Evolutionary conservation across 192 early-diverging fungal genomes (phyloP), one percentile per base, ranked within the genome.

Genomic region (Tieghemiomyces parasiticus): DNA sequence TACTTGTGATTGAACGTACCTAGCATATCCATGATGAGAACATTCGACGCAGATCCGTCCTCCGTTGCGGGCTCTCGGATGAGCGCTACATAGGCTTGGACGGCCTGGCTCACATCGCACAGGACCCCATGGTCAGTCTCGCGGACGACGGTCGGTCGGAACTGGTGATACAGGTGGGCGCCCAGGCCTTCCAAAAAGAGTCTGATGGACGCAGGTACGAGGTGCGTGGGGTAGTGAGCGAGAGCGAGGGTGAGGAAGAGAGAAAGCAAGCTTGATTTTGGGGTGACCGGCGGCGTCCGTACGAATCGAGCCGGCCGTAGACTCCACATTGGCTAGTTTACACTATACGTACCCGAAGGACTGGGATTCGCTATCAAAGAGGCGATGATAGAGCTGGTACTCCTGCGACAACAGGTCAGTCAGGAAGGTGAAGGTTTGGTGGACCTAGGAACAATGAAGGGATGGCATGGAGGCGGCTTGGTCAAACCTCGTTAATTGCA

Each of bases 161-260:
- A 56, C 14, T 56, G 54, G 54, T 30, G 19, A 33, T 56, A 56
- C 32, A 56, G 24, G 24, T 56, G 30, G 54, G 9, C 32, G 32
- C 54, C 29, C 34, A 56, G 33, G 2, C 22, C 14, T 16, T 52
- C 30, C 26, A 52, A 30, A 25, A 29, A 52, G 16, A 52, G 19
- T 20, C 50, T 52, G 8, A 47, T 22, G 1, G 20, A 47, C 25
- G 20, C 46, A 20, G 28, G 25, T 14, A 26, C 29, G 22, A 14
- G 29, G 9, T 25, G 49, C 10, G 26, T 22, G 49, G 28, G 2
- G 22, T 14, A 26, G n/a, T 20, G 22, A 52, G 50, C 22, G 14
- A 16, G 22, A 52, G 22, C 14, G 22, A 16, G 20, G 22, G 25
- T 24, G 20, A 47, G 25, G 8, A 3, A 24, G 1, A 24, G 25